Percentiles rank a stretch among this genome's conserved stretches.
These are phyloP conservation scores for Cladorrhinum sp. DNA, from an alignment of 2,329 filamentous ascomycete genomes.

Conservation along the genomic window DNA sequence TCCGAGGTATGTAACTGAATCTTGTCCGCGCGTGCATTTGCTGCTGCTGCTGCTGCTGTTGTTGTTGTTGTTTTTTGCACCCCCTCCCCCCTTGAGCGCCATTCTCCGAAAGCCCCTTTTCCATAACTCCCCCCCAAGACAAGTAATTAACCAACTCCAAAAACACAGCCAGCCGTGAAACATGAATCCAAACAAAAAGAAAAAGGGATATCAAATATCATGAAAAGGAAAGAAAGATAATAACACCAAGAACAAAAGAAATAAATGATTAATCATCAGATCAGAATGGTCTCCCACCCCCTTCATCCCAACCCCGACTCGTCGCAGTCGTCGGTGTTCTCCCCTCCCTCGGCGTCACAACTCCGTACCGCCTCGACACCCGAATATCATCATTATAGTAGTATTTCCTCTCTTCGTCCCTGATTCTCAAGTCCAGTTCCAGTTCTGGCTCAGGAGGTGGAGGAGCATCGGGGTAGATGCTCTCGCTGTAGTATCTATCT, in stretches of 20 bases:
- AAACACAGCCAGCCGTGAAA: not conserved
- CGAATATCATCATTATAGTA: slow-evolving; percentile 29
- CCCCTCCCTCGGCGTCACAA: slow-evolving; percentile 25
- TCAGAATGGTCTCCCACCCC: slow-evolving; percentile 26
- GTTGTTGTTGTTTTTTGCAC: too few species aligned
- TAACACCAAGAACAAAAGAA: not conserved
- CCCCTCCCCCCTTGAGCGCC: too few species aligned
- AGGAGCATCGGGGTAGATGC: slow-evolving; percentile 24
- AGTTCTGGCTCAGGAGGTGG: not conserved
- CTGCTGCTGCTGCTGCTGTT: too few species aligned
- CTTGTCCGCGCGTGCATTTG: too few species aligned
- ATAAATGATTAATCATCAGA: not conserved
- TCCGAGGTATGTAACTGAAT: too few species aligned
- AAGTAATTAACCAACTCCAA: not conserved
- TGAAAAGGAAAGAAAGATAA: not conserved
- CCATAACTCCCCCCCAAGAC: not conserved
- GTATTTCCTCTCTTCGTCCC: slow-evolving; percentile 17
- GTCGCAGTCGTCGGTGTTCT: slow-evolving; percentile 22
- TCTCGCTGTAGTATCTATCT: slow-evolving; percentile 30
- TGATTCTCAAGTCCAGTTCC: not conserved
- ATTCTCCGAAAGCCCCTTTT: not conserved
- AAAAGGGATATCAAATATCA: not conserved
- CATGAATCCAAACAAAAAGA: not conserved
- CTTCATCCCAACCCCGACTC: slow-evolving; percentile 19
- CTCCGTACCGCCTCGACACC: slow-evolving; percentile 28